Evolutionary conservation across 768 basidiomycete genomes (phyloP).

Genomic region (Tricholoma flavovirens): DNA sequence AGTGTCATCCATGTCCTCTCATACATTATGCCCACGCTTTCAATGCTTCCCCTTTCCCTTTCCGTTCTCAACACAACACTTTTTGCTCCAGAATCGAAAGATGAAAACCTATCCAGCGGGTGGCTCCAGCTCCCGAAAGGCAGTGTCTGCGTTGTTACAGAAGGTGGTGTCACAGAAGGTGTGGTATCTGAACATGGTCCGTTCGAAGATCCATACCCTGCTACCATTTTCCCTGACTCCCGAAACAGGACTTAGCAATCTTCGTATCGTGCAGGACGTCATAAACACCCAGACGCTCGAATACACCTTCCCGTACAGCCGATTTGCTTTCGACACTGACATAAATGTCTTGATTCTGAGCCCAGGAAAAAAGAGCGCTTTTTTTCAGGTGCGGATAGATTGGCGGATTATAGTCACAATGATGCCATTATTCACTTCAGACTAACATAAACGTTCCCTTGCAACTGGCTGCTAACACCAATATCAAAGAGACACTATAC

Average conservation of each 20-base stretch:
- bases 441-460: slow-evolving; percentile 55
- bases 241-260: slow-evolving; percentile 53
- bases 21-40: slow-evolving; percentile 52
- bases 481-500: slow-evolving; percentile 38
- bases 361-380: slow-evolving; percentile 62
- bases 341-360: slow-evolving; percentile 57
- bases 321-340: slow-evolving; percentile 69
- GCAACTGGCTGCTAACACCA: slow-evolving; percentile 15
- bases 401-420: not conserved
- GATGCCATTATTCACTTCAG: slow-evolving; percentile 27
- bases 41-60: slow-evolving; percentile 56
- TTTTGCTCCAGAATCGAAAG: slow-evolving; percentile 63
- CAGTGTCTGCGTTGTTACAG: slow-evolving; percentile 55
- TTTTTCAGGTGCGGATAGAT: slow-evolving; percentile 54
- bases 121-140: slow-evolving; percentile 66
- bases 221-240: not conserved
- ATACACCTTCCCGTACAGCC: slow-evolving; percentile 74
- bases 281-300: slow-evolving; percentile 61
- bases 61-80: slow-evolving; percentile 49
- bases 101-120: slow-evolving; percentile 69
- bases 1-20: slow-evolving; percentile 50
- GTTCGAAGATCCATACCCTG: slow-evolving; percentile 15
- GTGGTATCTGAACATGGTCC: slow-evolving; percentile 49
- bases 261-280: slow-evolving; percentile 57
- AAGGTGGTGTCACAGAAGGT: slow-evolving; percentile 65